phyloP scores from a whole-genome alignment of 305 asterid species.

The Solanum hybrid region DNA sequence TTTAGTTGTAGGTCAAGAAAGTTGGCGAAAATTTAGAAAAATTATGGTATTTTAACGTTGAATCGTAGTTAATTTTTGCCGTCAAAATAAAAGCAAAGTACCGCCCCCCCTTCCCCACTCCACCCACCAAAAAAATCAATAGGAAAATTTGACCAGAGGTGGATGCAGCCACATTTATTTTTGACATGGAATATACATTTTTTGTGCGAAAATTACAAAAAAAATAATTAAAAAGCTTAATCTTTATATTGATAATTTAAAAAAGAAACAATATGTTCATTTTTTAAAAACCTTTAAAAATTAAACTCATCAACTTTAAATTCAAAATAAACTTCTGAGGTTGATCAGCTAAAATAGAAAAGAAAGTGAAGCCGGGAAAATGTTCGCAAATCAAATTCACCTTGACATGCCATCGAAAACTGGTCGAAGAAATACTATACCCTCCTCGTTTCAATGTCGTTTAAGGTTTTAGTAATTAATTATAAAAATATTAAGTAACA shows the following conservation, averaged over 20 bases:
- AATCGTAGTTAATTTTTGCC: background rate
- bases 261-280: background rate
- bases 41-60: background rate
- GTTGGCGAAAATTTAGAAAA: background rate
- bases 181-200: background rate
- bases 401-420: background rate
- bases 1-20: background rate
- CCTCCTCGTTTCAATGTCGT: background rate
- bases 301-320: background rate
- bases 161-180: background rate
- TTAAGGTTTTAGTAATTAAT: background rate
- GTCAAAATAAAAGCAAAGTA: background rate
- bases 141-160: background rate
- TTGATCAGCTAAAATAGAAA: background rate
- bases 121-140: background rate
- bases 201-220: background rate
- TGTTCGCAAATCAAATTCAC: background rate
- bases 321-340: background rate
- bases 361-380: background rate
- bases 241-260: background rate
- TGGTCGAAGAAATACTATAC: background rate
- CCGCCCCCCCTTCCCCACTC: background rate
- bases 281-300: background rate
- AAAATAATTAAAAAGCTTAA: background rate
- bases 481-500: no score